phyloP scores from a whole-genome alignment of 129 eudicot species.

The Lactuca saligna region DNA sequence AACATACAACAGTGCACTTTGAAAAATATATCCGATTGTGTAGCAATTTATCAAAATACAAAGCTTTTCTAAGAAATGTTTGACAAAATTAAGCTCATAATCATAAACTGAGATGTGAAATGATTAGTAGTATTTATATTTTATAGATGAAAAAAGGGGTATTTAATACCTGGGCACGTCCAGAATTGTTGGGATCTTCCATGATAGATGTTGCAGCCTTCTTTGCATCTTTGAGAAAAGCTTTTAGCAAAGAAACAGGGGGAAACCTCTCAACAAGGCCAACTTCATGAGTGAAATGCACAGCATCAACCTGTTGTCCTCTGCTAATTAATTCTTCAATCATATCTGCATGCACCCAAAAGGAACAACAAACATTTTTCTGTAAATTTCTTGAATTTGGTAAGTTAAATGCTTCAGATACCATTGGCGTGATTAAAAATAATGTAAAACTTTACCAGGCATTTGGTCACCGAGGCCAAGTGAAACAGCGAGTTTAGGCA shows the following conservation, averaged over 20 bases:
- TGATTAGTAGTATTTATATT: no score
- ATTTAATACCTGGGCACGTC: conserved; percentile 72
- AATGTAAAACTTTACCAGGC: conserved; percentile 51
- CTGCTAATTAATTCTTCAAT: conserved; percentile 93
- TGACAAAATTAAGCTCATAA: no score
- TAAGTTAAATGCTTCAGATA: no score
- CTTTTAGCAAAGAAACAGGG: conserved; percentile 80
- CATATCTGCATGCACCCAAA: conserved; percentile 57
- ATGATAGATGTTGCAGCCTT: conserved; percentile 76
- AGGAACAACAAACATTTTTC: no score
- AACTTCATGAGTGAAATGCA: conserved; percentile 88
- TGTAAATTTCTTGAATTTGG: no score
- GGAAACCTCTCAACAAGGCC: conserved; percentile 90
- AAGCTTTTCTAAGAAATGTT: no score
- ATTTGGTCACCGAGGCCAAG: conserved; percentile 79
- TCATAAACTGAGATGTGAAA: no score
- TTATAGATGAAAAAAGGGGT: no score
- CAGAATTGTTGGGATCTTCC: conserved; percentile 76
- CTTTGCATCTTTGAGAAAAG: conserved; percentile 91
- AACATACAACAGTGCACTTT: no score
- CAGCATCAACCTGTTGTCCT: conserved; percentile 99
- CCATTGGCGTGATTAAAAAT: no score
- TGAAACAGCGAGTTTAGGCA: conserved; percentile 94
- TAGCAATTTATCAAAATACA: no score
- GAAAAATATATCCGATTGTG: no score